Percentiles rank a stretch among this genome's conserved stretches.
Conservation (phyloP, 176 grass and related monocot genomes). For the Phoenix dactylifera region DNA sequence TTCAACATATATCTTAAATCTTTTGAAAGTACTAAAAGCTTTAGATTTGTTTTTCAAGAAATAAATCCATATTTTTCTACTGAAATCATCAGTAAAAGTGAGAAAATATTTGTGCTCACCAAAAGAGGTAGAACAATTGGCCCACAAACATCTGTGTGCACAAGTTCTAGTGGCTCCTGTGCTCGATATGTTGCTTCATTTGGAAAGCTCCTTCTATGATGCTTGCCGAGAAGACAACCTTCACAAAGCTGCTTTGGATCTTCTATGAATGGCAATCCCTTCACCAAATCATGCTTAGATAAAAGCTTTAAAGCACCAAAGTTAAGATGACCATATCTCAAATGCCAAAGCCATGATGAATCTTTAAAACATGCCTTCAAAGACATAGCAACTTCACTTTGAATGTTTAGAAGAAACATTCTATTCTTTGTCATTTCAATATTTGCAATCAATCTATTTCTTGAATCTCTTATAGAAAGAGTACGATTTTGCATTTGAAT, state of each 20-base stretch:
- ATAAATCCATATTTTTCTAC: too few species aligned
- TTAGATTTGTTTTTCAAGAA: too few species aligned
- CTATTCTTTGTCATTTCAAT: not conserved
- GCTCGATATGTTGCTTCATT: not conserved
- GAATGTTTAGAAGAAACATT: not conserved
- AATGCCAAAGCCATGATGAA: too few species aligned
- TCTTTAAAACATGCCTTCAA: too few species aligned
- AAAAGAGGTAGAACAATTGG: not conserved
- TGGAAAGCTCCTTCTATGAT: not conserved
- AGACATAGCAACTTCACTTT: too few species aligned
- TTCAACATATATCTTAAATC: too few species aligned
- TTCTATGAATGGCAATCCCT: too few species aligned
- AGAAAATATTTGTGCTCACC: not conserved
- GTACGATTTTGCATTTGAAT: not conserved
- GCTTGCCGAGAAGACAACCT: not conserved
- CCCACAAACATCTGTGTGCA: not conserved
- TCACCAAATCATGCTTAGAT: too few species aligned
- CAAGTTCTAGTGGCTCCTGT: not conserved
- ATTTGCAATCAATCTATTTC: not conserved
- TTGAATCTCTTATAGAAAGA: not conserved
- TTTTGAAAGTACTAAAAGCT: too few species aligned
- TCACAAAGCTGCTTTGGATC: not conserved
- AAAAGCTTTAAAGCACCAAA: too few species aligned
- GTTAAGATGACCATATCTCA: too few species aligned
- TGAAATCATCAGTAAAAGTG: too few species aligned